Base-by-base conservation (phyloP, 192 early-diverging fungal species). In the Podila epicladia region DNA sequence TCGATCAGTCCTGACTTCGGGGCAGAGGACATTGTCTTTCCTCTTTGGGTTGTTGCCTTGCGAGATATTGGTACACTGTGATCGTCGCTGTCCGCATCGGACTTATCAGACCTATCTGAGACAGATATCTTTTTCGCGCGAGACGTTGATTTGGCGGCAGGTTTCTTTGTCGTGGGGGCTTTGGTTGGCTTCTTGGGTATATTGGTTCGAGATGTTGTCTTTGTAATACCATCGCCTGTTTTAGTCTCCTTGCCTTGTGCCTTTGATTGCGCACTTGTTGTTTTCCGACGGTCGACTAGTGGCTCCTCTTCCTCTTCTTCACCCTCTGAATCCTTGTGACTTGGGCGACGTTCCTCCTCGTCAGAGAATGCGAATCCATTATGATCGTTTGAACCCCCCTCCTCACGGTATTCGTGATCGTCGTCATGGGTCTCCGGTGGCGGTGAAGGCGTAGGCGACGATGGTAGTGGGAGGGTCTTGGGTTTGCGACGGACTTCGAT, bases 341-440 rank as follows among this genome's bases (percentile, higher is more conserved):
- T 9, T 19, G 24, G 31, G 5, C 59, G 59, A 45, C 35, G 37
- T 1, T 45, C 29, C 13, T 65, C 64, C 28, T 65, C 64, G 19
- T 65, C 64, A 3, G 64, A 65, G 28, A 65, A 65, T 22, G 26
- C n/a, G 28, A 65, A 32, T 29, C 64, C 41, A 33, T 50, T 29
- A 17, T 65, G 22, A 41, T 50, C 26, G 26, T 51, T 31, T 7
- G 45, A 5, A 12, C 17, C 45, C 8, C 5, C 2, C 6, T 26
- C 26, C 4, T 49, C 38, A 29, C 28, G 26, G 24, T 65, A 45
- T 9, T 48, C 15, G 4, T 37, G 45, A 22, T 20, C 45, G 2
- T 65, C 63, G 49, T 61, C 59, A 3, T 49, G 24, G 6, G 22
- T 12, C 12, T 55, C 53, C 24, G 22, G 53, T 55, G 53, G 11